Evolutionary conservation across 2,329 filamentous ascomycete species (phyloP).

Genomic region (Camptophora hylomeconis): DNA sequence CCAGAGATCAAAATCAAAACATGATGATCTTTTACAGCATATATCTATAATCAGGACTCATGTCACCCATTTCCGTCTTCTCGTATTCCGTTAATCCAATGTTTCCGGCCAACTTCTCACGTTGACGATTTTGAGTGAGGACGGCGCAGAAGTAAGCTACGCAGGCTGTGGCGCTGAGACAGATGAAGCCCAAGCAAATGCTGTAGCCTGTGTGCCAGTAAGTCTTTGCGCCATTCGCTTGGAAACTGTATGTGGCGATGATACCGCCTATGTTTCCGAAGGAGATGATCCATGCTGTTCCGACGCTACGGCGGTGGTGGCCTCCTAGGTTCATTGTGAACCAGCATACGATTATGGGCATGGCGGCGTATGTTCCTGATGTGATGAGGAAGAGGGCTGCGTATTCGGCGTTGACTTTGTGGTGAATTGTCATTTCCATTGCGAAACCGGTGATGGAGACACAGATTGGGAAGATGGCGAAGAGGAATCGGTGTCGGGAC

Average conservation of each 20-base stretch:
- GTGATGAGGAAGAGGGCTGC: slow-evolving; percentile 19
- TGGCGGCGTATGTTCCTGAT: slow-evolving; percentile 15
- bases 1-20: slow-evolving; percentile 4
- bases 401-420: slow-evolving; percentile 18
- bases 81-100: slow-evolving; percentile 18
- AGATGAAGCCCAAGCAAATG: slow-evolving; percentile 17
- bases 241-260: slow-evolving; percentile 38
- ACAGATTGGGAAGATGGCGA: slow-evolving; percentile 19
- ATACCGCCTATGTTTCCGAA: slow-evolving; percentile 39
- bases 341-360: slow-evolving; percentile 31
- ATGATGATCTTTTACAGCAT: slow-evolving; percentile 11
- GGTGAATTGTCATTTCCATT: slow-evolving; percentile 19
- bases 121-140: slow-evolving; percentile 27
- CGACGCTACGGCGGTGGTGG: slow-evolving; percentile 36
- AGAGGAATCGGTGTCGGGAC: slow-evolving; percentile 20
- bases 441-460: slow-evolving; percentile 21
- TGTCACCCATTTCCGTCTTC: slow-evolving; percentile 17
- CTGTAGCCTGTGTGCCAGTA: slow-evolving; percentile 18
- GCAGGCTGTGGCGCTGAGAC: slow-evolving; percentile 19
- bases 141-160: slow-evolving; percentile 25
- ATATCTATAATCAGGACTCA: slow-evolving; percentile 16
- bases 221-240: slow-evolving; percentile 22
- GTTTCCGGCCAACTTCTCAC: slow-evolving; percentile 20
- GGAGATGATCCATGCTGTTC: slow-evolving; percentile 37
- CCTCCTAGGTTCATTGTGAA: slow-evolving; percentile 43